These are phyloP conservation scores for Thuidium tamariscinum DNA, from an alignment of 225 moss, liverwort and hornwort genomes.

Conservation along the genomic window DNA sequence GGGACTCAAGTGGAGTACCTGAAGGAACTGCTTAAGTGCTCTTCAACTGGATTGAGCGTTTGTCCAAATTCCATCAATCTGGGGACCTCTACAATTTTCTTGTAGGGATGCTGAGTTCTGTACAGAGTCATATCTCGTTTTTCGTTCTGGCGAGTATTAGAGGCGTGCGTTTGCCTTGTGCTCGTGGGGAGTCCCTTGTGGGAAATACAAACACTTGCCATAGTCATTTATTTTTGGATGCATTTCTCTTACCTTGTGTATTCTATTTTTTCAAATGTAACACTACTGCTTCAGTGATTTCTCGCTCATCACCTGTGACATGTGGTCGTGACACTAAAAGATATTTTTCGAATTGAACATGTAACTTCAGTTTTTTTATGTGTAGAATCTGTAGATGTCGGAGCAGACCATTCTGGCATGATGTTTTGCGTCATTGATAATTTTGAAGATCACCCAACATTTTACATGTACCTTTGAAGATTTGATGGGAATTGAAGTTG, in stretches of 20 bases:
- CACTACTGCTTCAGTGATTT: neutral
- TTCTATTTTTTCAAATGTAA: conserved; percentile 18
- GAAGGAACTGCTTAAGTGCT: neutral
- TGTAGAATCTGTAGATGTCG: neutral
- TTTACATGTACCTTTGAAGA: neutral
- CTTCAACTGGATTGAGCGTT: neutral
- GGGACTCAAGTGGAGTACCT: neutral
- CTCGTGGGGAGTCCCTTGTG: conserved; percentile 6
- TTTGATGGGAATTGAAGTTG: neutral
- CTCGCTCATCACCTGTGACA: neutral
- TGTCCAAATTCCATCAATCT: neutral
- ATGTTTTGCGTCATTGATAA: neutral
- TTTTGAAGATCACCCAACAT: neutral
- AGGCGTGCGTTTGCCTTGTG: neutral
- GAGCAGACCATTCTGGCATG: neutral
- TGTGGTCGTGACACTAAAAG: neutral
- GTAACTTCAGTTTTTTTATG: neutral
- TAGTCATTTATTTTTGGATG: conserved; percentile 5
- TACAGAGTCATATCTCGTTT: neutral
- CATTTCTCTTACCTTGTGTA: conserved; percentile 1
- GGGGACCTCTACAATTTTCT: conserved; percentile 22
- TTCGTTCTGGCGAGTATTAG: neutral
- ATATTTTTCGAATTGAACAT: neutral
- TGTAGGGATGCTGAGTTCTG: conserved; percentile 1
- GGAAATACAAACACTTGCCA: conserved; percentile 5